Percentiles rank a stretch among this genome's conserved stretches.
These are phyloP conservation scores for Passalora sequoiae DNA, from an alignment of 2,329 filamentous ascomycete genomes.

Conservation along the genomic window DNA sequence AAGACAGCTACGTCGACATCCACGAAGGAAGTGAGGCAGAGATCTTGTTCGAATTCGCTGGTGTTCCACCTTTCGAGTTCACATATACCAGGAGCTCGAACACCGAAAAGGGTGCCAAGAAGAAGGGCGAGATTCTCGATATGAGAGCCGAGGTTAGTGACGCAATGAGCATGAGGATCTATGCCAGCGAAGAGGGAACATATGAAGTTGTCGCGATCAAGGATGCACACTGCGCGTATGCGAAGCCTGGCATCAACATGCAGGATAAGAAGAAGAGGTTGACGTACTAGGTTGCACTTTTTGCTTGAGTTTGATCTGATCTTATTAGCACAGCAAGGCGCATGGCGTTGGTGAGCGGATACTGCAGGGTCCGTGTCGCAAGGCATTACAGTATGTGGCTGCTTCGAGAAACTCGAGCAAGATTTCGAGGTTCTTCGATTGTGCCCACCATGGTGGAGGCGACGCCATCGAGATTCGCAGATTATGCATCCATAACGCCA, in stretches of 20 bases:
- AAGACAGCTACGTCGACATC: slow-evolving; percentile 78
- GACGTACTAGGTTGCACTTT: slow-evolving; percentile 27
- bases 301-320: neutral
- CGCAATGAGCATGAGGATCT: slow-evolving; percentile 73
- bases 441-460: no score
- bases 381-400: no score
- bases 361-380: no score
- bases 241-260: slow-evolving; percentile 57
- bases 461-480: no score
- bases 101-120: slow-evolving; percentile 60
- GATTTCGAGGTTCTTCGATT: no score
- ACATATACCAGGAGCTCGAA: slow-evolving; percentile 92
- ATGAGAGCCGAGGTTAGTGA: slow-evolving; percentile 82
- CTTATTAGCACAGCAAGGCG: neutral
- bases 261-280: slow-evolving; percentile 31
- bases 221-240: slow-evolving; percentile 86
- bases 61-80: slow-evolving; percentile 94
- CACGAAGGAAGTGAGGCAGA: slow-evolving; percentile 94
- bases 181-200: slow-evolving; percentile 86
- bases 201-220: slow-evolving; percentile 97
- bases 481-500: no score
- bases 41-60: slow-evolving; percentile 91
- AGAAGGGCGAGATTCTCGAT: slow-evolving; percentile 76
- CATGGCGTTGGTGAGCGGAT: no score
- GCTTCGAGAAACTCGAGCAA: no score